A percentile compares a stretch with the other conserved stretches of the same genome.
Evolutionary conservation across 352 stramenopile species (phyloP).

Genomic region (Thalassiosira sp.): DNA sequence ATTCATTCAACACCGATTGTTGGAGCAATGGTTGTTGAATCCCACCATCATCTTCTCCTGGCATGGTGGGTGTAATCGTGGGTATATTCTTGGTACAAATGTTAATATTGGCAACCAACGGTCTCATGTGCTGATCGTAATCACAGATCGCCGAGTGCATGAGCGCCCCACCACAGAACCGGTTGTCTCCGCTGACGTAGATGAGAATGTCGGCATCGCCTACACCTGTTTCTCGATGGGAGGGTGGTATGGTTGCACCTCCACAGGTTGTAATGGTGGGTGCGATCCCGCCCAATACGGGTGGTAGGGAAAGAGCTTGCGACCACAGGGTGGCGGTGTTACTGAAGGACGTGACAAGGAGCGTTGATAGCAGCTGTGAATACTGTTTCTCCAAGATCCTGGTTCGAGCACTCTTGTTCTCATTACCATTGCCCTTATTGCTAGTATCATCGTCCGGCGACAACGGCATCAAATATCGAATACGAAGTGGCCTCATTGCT

Average conservation of each 20-base stretch:
- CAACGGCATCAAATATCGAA: constrained; percentile 11
- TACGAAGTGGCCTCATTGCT: constrained; percentile 24
- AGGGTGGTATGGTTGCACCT: constrained; percentile 19
- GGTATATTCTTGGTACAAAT: constrained; percentile 52
- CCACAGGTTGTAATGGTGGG: constrained; percentile 38
- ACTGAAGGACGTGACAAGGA: constrained; percentile 31
- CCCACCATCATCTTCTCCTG: neutral
- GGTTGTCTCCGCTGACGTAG: constrained; percentile 39
- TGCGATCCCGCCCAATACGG: constrained; percentile 27
- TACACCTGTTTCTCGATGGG: constrained; percentile 31
- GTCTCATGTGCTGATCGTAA: constrained; percentile 47
- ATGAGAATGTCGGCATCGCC: constrained; percentile 39
- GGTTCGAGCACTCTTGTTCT: neutral
- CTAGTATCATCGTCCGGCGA: neutral
- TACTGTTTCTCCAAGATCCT: neutral
- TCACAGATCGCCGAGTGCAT: constrained; percentile 48
- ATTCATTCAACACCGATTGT: constrained; percentile 17
- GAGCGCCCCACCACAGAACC: constrained; percentile 38
- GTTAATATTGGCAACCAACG: constrained; percentile 41
- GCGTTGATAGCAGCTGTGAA: constrained; percentile 10
- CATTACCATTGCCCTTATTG: neutral
- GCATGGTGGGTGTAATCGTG: neutral
- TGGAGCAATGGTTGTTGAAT: neutral
- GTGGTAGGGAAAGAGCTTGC: constrained; percentile 19
- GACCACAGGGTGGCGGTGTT: constrained; percentile 23